Percentiles rank a stretch among this genome's conserved stretches.
These are phyloP conservation scores for Botrytis elliptica DNA, from an alignment of 2,329 filamentous ascomycete species.

Conservation along the genomic window DNA sequence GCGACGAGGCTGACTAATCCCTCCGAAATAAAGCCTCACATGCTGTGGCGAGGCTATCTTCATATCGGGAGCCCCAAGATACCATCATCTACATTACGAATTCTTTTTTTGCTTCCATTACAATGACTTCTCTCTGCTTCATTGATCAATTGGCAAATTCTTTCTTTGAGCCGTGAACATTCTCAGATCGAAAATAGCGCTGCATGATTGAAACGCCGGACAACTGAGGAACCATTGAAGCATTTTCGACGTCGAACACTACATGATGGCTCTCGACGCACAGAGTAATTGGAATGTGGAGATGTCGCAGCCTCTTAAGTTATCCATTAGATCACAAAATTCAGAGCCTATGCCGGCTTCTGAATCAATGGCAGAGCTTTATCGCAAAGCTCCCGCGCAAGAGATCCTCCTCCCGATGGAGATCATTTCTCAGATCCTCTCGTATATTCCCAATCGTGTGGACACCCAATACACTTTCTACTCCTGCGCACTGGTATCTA, in stretches of 20 bases:
- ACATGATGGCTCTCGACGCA: conserved; percentile 35
- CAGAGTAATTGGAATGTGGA: conserved; percentile 39
- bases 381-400: conserved; percentile 20
- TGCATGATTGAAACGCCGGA: background rate
- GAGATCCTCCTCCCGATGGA: conserved; percentile 38
- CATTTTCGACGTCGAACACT: background rate
- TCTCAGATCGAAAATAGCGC: background rate
- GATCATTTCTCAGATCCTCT: conserved; percentile 37
- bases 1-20: conserved; percentile 15
- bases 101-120: background rate
- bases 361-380: background rate
- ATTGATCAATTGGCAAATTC: background rate
- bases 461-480: conserved; percentile 33
- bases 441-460: conserved; percentile 31
- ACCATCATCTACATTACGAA: background rate
- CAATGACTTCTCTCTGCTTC: background rate
- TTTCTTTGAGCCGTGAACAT: background rate
- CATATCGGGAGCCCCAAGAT: background rate
- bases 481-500: conserved; percentile 37
- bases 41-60: background rate
- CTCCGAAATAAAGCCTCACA: background rate
- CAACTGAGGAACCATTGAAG: background rate
- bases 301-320: conserved; percentile 34
- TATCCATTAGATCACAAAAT: conserved; percentile 17
- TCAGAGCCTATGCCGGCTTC: background rate